Evolutionary conservation across 1,284 basidiomycete species (phyloP), one percentile per base, ranked within the genome.

Genomic region (Cryptococcus depauperatus): DNA sequence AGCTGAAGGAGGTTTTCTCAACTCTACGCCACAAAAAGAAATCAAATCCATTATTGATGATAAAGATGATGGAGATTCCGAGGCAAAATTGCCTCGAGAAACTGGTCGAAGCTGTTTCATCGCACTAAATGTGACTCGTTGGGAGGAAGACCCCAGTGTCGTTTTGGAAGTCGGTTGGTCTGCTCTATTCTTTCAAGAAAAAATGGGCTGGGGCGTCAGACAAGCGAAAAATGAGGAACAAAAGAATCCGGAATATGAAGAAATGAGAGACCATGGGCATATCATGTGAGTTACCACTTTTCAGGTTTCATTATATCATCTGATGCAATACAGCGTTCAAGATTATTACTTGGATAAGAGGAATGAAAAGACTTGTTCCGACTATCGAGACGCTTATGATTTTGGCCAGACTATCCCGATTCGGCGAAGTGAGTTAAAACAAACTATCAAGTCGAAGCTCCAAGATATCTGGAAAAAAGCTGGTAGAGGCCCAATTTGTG

Each of bases 71-170:
- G 37, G 46, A 32, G 38, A 27, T 29, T 7, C 34, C 33, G 21
- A 25, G 2, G 18, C 19, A 8, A 28, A 30, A 22, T 30, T 32
- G 9, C 45, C 46, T 14, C 18, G 29, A 6, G 42, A 47, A 25
- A 48, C 64, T 22, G 67, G 68, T 0, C 46, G 61, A 35, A 56
- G 58, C n/a, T 46, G 62, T 19, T 71, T 69, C 44, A 37, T 71
- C 35, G 47, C 62, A 1, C 46, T 69, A 16, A 46, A 55, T 21
- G 47, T 65, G 3, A 57, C 55, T 3, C 59, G 52, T 1, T 66
- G 62, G 63, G 66, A 69, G 23, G 44, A 48, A 28, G 58, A 63
- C 30, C 51, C 54, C 7, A 50, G 44, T 5, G 44, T 57, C 3
- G 44, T 66, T 0, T 41, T 63, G 11, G 63, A 66, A 35, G 54